Evolutionary conservation across 2,329 filamentous ascomycete species (phyloP), one percentile per base, ranked within the genome.

Genomic region (Incumbomyces lentus): DNA sequence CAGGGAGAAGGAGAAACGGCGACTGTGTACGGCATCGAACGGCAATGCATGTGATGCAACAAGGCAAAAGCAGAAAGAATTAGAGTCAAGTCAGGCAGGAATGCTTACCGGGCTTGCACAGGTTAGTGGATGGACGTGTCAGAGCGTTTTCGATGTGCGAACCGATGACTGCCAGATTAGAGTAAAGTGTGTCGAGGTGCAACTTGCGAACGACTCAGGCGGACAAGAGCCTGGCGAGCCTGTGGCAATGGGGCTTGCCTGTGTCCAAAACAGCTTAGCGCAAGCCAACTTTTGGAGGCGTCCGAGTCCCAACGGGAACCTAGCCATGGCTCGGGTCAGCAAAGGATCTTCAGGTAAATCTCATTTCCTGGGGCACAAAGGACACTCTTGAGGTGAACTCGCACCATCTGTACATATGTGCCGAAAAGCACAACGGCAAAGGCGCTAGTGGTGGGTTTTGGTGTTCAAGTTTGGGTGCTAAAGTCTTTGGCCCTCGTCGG

Each of bases 81-180:
- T 48, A 50, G 41, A 34, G 48, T 33, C 12, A 50, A 17, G 33
- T 39, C 31, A 41, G 32, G 44, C 45, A 41, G 48, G 49, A 55
- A 51, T 42, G 49, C 49, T 49, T 51, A 53, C 55, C 55, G 31
- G 51, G 46, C 50, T 52, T 54, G 51, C 44, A 54, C 26, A 51
- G 46, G 50, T 58, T 49, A 52, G 48, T 41, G 51, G 53, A 51
- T 49, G 41, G 42, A 45, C 42, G 53, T 50, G 54, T 55, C 55
- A 58, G 49, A 56, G 54, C 51, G 55, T 50, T 51, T 46, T 41
- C 48, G 49, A 52, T 51, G 49, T 54, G 52, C 54, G 49, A 54
- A 53, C 49, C 53, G 53, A 54, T 42, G 40, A 42, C 30, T 45
- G 33, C 41, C 40, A 44, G 40, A 34, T 44, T 44, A 14, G 22